Evolutionary conservation across 257 asterid species (phyloP).

Genomic region (Anisodus tanguticus): DNA sequence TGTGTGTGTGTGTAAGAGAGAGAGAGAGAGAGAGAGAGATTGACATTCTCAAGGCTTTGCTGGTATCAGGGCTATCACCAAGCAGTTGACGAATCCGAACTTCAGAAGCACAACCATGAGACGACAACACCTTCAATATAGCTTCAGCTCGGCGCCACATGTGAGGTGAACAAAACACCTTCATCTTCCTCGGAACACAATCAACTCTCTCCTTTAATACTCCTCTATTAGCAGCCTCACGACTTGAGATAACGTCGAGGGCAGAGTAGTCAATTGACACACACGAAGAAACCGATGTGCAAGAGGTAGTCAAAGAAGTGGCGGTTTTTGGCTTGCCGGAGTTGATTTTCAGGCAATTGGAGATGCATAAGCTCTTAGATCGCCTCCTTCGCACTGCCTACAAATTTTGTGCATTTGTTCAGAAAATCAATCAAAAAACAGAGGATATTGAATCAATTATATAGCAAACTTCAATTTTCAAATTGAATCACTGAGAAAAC

Average conservation of each 20-base stretch:
- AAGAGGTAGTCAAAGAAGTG: constrained; percentile 52
- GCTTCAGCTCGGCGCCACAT: constrained; percentile 74
- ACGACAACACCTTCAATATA: constrained; percentile 61
- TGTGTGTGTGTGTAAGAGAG: too few species aligned
- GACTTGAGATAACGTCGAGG: constrained; percentile 42
- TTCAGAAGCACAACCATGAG: constrained; percentile 76
- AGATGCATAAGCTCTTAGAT: constrained; percentile 55
- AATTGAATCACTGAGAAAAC: background rate
- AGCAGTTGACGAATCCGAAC: constrained; percentile 82
- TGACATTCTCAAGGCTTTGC: constrained; percentile 90
- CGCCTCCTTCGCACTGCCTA: constrained; percentile 81
- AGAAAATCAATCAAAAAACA: background rate
- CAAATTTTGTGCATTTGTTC: background rate
- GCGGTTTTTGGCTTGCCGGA: constrained; percentile 41
- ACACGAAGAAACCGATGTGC: constrained; percentile 52
- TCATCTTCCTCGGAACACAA: constrained; percentile 35
- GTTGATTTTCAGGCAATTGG: constrained; percentile 49
- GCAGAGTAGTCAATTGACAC: constrained; percentile 48
- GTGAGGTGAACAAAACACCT: constrained; percentile 52
- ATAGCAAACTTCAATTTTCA: background rate
- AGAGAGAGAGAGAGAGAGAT: constrained; percentile 5
- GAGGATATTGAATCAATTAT: background rate
- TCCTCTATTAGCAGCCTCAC: background rate
- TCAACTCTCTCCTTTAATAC: background rate
- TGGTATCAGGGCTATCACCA: constrained; percentile 96